Conservation (phyloP, 2,329 filamentous ascomycete genomes). For the Aschersonia sp. region DNA sequence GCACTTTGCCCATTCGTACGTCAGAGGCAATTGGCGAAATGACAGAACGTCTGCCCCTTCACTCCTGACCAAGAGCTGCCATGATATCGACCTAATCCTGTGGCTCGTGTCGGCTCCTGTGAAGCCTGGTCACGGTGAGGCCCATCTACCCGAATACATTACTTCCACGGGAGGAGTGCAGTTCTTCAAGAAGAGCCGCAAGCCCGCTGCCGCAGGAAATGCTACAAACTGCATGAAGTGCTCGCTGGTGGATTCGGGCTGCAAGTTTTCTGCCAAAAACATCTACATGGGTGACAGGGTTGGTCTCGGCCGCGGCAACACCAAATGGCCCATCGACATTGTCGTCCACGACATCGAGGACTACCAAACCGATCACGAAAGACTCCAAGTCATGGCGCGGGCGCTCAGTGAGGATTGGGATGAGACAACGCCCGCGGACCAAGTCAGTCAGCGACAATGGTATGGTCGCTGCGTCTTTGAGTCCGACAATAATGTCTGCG, state of each 20-base stretch:
- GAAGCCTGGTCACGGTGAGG: constrained; percentile 25
- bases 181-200: constrained; percentile 61
- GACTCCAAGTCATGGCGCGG: constrained; percentile 24
- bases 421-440: constrained; percentile 27
- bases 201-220: constrained; percentile 56
- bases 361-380: constrained; percentile 31
- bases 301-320: constrained; percentile 50
- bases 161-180: constrained; percentile 63
- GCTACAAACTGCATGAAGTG: constrained; percentile 85
- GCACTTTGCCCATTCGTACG: constrained; percentile 87
- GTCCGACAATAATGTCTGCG: constrained; percentile 80
- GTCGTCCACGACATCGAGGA: constrained; percentile 90
- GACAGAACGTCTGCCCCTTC: constrained; percentile 64
- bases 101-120: constrained; percentile 75
- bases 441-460: constrained; percentile 47
- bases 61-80: constrained; percentile 86
- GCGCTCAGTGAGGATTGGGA: constrained; percentile 39
- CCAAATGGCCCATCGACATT: constrained; percentile 71
- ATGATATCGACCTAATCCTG: constrained; percentile 84
- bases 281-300: constrained; percentile 59
- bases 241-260: constrained; percentile 46
- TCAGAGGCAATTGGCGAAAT: constrained; percentile 87
- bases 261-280: constrained; percentile 73
- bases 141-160: constrained; percentile 65
- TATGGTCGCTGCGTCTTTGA: constrained; percentile 96